Percentiles rank a stretch among this genome's conserved stretches.
These are phyloP conservation scores for Trichodelitschia bisporula DNA, from an alignment of 495 filamentous ascomycete species.

Conservation along the genomic window DNA sequence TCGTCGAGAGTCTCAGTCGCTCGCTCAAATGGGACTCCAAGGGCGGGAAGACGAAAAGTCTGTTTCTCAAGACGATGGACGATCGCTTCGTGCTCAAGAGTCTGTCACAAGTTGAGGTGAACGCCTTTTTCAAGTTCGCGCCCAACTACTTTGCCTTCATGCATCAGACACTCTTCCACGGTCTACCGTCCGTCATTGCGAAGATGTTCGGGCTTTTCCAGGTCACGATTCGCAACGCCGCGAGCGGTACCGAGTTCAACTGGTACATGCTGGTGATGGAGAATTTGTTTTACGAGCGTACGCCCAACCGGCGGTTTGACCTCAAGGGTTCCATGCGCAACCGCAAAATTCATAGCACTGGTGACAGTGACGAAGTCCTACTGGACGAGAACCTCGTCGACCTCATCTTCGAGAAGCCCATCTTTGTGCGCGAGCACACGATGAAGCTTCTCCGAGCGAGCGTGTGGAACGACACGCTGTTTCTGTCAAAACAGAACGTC, in stretches of 20 bases:
- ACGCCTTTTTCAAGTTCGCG: constrained; percentile 82
- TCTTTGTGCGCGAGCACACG: constrained; percentile 81
- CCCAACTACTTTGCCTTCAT: constrained; percentile 95
- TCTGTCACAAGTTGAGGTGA: constrained; percentile 68
- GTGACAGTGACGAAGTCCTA: constrained; percentile 85
- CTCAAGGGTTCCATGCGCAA: constrained; percentile 98
- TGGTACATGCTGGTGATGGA: constrained; percentile 93
- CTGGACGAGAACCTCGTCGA: constrained; percentile 99
- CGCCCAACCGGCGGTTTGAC: constrained; percentile 67
- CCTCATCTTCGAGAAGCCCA: constrained; percentile 89
- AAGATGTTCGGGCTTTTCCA: constrained; percentile 99
- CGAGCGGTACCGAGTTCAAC: constrained; percentile 80
- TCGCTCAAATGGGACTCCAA: constrained; percentile 98
- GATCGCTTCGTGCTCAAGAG: constrained; percentile 84
- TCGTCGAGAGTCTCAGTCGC: constrained; percentile 81
- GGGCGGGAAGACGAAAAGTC: constrained; percentile 88
- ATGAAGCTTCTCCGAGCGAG: constrained; percentile 66
- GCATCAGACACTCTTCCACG: constrained; percentile 87
- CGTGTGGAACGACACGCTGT: constrained; percentile 91
- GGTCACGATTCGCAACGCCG: constrained; percentile 82
- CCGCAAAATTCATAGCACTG: constrained; percentile 81
- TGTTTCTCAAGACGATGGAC: constrained; percentile 95
- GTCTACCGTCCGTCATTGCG: constrained; percentile 86
- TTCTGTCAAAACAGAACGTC: constrained; percentile 73
- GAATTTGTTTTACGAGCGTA: constrained; percentile 93